Evolutionary conservation across 148 eudicot species (phyloP).

Genomic region (Amaranthus cruentus): DNA sequence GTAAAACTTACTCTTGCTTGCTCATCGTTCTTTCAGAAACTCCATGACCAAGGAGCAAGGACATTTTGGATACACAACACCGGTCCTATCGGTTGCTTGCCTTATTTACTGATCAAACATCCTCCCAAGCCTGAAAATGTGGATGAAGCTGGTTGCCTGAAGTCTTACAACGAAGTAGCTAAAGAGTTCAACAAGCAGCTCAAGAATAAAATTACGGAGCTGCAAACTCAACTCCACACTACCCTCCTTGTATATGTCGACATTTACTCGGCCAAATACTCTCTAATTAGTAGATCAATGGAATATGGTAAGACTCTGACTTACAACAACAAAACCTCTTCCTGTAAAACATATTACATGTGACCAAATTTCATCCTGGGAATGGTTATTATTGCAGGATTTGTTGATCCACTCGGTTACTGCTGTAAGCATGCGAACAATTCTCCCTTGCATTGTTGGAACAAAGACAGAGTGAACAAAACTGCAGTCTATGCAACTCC

Average conservation of each 20-base stretch:
- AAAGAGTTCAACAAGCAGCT: slow-evolving; percentile 56
- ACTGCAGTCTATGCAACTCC: slow-evolving; percentile 37
- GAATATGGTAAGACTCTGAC: slow-evolving; percentile 37
- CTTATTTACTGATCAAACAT: slow-evolving; percentile 45
- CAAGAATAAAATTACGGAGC: slow-evolving; percentile 46
- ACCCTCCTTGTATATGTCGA: slow-evolving; percentile 72
- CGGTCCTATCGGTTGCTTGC: slow-evolving; percentile 86
- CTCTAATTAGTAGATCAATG: slow-evolving; percentile 48
- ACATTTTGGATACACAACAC: slow-evolving; percentile 91
- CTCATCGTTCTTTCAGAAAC: slow-evolving; percentile 24
- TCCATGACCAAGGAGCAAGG: slow-evolving; percentile 65
- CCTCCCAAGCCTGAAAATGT: slow-evolving; percentile 48
- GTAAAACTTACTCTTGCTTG: neutral
- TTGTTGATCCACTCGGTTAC: slow-evolving; percentile 32
- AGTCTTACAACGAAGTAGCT: slow-evolving; percentile 62
- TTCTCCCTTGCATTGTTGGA: slow-evolving; percentile 20
- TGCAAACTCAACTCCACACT: slow-evolving; percentile 35
- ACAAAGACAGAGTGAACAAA: slow-evolving; percentile 34
- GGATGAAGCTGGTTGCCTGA: slow-evolving; percentile 58
- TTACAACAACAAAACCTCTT: neutral
- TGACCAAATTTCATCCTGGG: neutral
- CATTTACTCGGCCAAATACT: slow-evolving; percentile 63
- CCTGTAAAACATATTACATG: neutral
- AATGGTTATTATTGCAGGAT: slow-evolving; percentile 29
- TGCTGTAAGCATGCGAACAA: slow-evolving; percentile 24